Evolutionary conservation across 306 rosid genomes (phyloP), one percentile per base, ranked within the genome.

Genomic region (Mimosa bimucronata): DNA sequence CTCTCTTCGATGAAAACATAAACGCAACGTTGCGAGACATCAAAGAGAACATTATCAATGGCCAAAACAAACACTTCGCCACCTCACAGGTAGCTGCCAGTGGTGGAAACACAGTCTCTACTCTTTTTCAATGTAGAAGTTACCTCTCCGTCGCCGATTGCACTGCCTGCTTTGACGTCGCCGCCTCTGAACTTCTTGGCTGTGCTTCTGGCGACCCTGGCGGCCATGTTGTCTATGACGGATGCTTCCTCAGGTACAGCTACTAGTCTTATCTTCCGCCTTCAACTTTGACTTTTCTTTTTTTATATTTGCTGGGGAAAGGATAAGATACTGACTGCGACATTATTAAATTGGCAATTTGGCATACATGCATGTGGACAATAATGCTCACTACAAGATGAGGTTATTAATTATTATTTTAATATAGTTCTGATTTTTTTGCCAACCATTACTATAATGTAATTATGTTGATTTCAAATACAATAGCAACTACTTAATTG

Each of bases 161-260:
- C 21, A 8, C 77, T 2, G 76, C 75, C 52, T 91, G 97, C 81
- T 86, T 88, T 55, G 3, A 75, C n/a, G 67, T 73, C 0, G 90
- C 93, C 2, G 66, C 75, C 15, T 18, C 78, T 15, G 77, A 85
- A 66, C 87, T 91, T 34, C 90, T 85, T 30, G 88, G 83, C 70
- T 89, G 93, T 82, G 86, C 88, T 1, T 76, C 80, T 12, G 72
- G 72, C 2, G 71, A 81, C 61, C 89, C 86, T 38, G 96, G 96
- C 6, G 96, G 87, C 21, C 89, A 90, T 4, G 71, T 86, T 77
- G 72, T 89, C 82, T 89, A 88, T 18, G 91, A 91, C 3, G 97
- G 91, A 3, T 91, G 97, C 87, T 85, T 85, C 77, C 89, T 91
- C 66, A 88, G 97, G 94, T 91, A 78, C 38, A 26, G 11, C 66